These are phyloP conservation scores for Lichtheimia ornata DNA, from an alignment of 371 early-diverging fungal genomes.

Conservation along the genomic window DNA sequence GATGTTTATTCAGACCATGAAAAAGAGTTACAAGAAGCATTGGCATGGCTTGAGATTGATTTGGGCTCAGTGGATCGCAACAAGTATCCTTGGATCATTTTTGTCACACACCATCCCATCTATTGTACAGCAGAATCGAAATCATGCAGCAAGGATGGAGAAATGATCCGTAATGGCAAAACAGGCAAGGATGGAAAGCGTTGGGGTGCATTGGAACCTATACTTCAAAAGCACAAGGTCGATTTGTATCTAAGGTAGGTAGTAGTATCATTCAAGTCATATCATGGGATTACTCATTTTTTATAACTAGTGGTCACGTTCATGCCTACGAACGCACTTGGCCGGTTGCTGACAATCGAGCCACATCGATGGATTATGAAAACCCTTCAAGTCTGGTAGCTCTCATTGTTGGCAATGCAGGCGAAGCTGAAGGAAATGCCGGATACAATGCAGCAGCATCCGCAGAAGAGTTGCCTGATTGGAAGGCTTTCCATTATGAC, in stretches of 20 bases:
- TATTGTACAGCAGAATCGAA: conserved; percentile 27
- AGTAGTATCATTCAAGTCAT: no score
- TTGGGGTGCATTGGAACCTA: conserved; percentile 18
- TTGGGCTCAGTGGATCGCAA: conserved; percentile 33
- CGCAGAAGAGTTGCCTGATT: conserved; percentile 20
- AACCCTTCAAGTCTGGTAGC: conserved; percentile 42
- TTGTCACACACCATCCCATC: conserved; percentile 42
- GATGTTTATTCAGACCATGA: conserved; percentile 10
- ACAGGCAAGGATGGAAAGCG: conserved; percentile 4
- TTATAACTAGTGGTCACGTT: conserved; percentile 15
- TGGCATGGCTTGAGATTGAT: conserved; percentile 43
- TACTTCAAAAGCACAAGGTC: conserved; percentile 26
- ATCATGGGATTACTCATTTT: no score
- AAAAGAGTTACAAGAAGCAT: conserved; percentile 12
- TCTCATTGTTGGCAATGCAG: conserved; percentile 39
- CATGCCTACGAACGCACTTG: conserved; percentile 14
- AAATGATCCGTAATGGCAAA: conserved; percentile 25
- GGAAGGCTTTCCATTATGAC: conserved; percentile 35
- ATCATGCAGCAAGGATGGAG: conserved; percentile 30
- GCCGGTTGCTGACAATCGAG: conserved; percentile 30
- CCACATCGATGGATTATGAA: conserved; percentile 26
- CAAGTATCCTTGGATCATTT: conserved; percentile 42
- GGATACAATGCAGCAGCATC: conserved; percentile 23
- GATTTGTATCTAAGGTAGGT: conserved; percentile 23
- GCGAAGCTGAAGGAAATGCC: conserved; percentile 31